Percentiles rank a stretch among this genome's conserved stretches.
Evolutionary conservation across 2,329 filamentous ascomycete genomes (phyloP).

Genomic region (Microascus cirrosus): DNA sequence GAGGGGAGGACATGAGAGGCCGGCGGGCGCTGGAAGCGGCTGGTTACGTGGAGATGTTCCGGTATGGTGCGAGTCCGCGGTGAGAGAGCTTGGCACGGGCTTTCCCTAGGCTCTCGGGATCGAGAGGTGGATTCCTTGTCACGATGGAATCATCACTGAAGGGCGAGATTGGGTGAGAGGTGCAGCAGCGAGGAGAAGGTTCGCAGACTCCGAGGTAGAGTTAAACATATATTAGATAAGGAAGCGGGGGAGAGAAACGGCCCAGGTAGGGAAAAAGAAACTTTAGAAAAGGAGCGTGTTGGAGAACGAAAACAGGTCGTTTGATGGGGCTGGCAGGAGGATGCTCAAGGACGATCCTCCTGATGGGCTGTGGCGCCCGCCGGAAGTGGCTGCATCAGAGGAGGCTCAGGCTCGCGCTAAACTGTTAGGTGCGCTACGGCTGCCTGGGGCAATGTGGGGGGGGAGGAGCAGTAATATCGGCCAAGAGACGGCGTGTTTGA

Average conservation of each 20-base stretch:
- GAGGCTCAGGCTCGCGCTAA: background rate
- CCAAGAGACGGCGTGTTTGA: too few species aligned
- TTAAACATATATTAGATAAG: background rate
- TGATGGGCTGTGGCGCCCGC: background rate
- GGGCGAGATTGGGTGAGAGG: background rate
- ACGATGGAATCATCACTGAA: slow-evolving; percentile 1
- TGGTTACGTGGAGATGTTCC: background rate
- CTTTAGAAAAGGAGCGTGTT: background rate
- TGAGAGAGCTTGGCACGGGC: background rate
- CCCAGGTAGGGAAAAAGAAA: background rate
- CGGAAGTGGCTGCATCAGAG: background rate
- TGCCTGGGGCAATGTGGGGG: background rate
- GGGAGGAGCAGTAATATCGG: too few species aligned
- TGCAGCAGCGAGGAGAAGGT: background rate
- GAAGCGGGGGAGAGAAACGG: background rate
- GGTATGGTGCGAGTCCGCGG: background rate
- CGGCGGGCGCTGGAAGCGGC: background rate
- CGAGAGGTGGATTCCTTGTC: background rate
- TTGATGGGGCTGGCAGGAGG: background rate
- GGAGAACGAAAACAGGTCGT: background rate
- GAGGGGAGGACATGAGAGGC: slow-evolving; percentile 4
- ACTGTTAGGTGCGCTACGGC: background rate
- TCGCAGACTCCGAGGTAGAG: background rate
- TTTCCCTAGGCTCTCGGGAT: slow-evolving; percentile 1
- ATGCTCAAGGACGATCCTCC: background rate